phyloP scores from a whole-genome alignment of 163 green algal species.

The Chlamydomonas reinhardtii region DNA sequence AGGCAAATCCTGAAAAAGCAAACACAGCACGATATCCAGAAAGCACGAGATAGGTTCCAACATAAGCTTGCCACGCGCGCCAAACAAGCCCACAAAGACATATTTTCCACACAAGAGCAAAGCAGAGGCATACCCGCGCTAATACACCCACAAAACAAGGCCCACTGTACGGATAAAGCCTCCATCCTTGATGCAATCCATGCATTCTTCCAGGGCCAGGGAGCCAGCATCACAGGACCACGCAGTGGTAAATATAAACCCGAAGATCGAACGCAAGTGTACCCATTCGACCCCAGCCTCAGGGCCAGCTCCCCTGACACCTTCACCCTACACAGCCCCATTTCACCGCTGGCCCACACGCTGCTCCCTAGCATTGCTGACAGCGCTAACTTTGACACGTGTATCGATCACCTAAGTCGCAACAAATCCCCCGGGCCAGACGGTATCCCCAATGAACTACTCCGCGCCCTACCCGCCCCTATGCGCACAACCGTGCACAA shows the following conservation, averaged over 20 bases:
- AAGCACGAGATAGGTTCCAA: neutral
- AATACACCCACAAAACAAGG: neutral
- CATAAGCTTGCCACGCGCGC: neutral
- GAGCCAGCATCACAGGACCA: neutral
- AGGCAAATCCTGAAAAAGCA: too few relatives aligned
- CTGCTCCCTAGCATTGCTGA: neutral
- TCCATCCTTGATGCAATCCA: neutral
- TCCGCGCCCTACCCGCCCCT: slow-evolving; percentile 26
- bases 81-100: neutral
- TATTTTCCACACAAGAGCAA: neutral
- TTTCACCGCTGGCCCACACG: neutral
- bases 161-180: neutral
- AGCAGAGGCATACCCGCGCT: neutral
- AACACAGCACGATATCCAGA: neutral
- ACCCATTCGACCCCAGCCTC: neutral
- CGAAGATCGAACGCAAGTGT: neutral
- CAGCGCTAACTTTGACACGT: neutral
- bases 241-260: slow-evolving; percentile 2
- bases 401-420: neutral
- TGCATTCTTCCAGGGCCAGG: neutral
- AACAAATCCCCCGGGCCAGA: slow-evolving; percentile 50
- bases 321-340: neutral
- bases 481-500: neutral
- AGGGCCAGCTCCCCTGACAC: neutral
- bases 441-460: slow-evolving; percentile 51